Percentiles rank a stretch among this genome's conserved stretches.
phyloP scores from a whole-genome alignment of 1,284 basidiomycete genomes.

The Fomitiporia mediterranea region DNA sequence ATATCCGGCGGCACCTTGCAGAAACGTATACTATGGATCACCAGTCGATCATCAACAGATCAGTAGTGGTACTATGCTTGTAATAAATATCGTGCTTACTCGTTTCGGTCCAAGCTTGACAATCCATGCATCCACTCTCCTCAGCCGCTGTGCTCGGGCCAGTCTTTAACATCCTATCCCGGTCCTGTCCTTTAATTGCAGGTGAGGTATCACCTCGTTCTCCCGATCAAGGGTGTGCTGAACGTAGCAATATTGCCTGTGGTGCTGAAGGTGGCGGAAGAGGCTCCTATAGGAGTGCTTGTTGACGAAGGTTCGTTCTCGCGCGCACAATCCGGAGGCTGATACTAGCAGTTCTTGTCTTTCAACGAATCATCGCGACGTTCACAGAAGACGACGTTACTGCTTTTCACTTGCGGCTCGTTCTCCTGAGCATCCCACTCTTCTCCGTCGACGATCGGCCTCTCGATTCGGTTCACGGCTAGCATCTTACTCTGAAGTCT shows the following conservation, averaged over 20 bases:
- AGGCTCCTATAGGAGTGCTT: background rate
- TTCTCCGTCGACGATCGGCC: constrained; percentile 52
- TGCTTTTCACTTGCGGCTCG: constrained; percentile 36
- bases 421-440: constrained; percentile 52
- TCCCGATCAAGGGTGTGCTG: constrained; percentile 6
- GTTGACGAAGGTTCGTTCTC: constrained; percentile 16
- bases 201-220: constrained; percentile 28
- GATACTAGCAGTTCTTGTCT: background rate
- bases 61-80: no score
- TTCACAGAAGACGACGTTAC: constrained; percentile 30
- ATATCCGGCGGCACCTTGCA: no score
- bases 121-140: background rate
- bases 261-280: constrained; percentile 55
- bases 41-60: no score
- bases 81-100: no score
- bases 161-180: constrained; percentile 2
- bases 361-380: background rate
- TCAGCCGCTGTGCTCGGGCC: constrained; percentile 4
- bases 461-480: constrained; percentile 38
- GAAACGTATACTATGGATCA: no score
- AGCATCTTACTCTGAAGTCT: constrained; percentile 63
- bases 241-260: constrained; percentile 57
- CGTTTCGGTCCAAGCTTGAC: no score
- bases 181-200: constrained; percentile 36
- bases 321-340: constrained; percentile 9